phyloP scores from a whole-genome alignment of 805 yeast genomes.

The Yamadazyma laniorum region DNA sequence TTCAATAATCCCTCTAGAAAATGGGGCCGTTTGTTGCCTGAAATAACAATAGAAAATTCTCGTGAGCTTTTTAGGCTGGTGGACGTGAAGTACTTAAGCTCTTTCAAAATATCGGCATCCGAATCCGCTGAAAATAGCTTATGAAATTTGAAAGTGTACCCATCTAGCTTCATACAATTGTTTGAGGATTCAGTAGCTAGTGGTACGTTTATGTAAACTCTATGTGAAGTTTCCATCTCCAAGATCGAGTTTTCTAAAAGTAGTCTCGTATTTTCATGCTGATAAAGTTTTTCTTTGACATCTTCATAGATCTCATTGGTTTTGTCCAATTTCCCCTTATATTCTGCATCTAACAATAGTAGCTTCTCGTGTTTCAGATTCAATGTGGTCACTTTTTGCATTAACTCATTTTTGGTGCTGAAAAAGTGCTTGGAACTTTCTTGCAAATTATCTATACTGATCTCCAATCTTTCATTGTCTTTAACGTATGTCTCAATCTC shows the following conservation, averaged over 20 bases:
- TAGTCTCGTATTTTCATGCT: constrained; percentile 38
- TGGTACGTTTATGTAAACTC: constrained; percentile 22
- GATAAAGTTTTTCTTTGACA: constrained; percentile 24
- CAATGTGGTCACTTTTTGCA: constrained; percentile 1
- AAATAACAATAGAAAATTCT: constrained; percentile 5
- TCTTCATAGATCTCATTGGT: constrained; percentile 9
- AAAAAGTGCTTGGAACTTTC: constrained; percentile 2
- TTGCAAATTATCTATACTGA: not conserved
- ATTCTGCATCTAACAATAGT: constrained; percentile 2
- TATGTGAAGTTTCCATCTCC: constrained; percentile 24
- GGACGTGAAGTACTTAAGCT: constrained; percentile 19
- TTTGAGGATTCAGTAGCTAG: not conserved
- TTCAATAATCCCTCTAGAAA: constrained; percentile 2
- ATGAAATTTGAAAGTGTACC: constrained; percentile 12
- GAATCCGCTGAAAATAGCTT: constrained; percentile 16
- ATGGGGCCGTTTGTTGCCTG: constrained; percentile 1
- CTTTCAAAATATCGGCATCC: constrained; percentile 17
- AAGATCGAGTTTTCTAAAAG: constrained; percentile 50
- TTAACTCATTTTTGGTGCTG: constrained; percentile 3
- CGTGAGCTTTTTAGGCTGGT: not conserved
- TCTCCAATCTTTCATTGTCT: not conserved
- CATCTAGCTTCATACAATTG: constrained; percentile 2
- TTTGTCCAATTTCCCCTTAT: constrained; percentile 2
- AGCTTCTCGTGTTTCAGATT: constrained; percentile 3
- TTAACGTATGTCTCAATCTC: not conserved